Percentiles rank a stretch among this genome's conserved stretches.
Conservation (phyloP, 768 basidiomycete species). For the Tulasnella sp. region DNA sequence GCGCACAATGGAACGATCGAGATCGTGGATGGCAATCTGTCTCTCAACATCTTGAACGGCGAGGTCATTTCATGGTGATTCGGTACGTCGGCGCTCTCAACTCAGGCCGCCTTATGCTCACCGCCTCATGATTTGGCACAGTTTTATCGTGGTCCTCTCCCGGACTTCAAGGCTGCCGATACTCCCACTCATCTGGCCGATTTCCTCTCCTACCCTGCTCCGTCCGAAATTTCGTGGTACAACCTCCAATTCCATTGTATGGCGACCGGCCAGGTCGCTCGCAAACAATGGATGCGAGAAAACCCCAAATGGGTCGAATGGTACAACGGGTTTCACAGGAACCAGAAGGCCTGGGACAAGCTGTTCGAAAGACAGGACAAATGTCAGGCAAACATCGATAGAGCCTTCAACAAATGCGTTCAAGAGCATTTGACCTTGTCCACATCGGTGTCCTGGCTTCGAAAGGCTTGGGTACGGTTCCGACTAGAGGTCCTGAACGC, state of each 20-base stretch:
- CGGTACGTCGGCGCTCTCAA: constrained; percentile 47
- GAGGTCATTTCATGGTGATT: constrained; percentile 78
- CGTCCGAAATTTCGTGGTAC: not conserved
- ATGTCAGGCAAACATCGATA: not conserved
- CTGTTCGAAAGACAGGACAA: not conserved
- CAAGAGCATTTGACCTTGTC: not conserved
- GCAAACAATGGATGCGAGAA: not conserved
- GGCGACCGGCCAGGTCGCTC: not conserved
- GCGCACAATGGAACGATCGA: constrained; percentile 69
- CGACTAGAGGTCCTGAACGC: not conserved
- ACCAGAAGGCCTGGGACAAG: too few species aligned
- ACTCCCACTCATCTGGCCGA: not conserved
- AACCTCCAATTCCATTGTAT: not conserved
- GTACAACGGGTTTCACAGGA: not conserved
- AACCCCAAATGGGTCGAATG: not conserved
- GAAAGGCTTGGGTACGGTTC: not conserved
- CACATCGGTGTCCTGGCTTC: not conserved
- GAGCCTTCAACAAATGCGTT: not conserved
- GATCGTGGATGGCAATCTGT: constrained; percentile 86
- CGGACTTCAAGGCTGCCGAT: constrained; percentile 30
- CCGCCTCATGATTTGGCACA: constrained; percentile 34
- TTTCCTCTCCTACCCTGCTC: not conserved
- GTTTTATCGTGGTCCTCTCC: constrained; percentile 71
- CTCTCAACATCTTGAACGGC: constrained; percentile 85
- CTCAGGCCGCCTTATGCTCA: too few species aligned